Conservation (phyloP, 495 filamentous ascomycete genomes). For the Pyrenula massariospora region DNA sequence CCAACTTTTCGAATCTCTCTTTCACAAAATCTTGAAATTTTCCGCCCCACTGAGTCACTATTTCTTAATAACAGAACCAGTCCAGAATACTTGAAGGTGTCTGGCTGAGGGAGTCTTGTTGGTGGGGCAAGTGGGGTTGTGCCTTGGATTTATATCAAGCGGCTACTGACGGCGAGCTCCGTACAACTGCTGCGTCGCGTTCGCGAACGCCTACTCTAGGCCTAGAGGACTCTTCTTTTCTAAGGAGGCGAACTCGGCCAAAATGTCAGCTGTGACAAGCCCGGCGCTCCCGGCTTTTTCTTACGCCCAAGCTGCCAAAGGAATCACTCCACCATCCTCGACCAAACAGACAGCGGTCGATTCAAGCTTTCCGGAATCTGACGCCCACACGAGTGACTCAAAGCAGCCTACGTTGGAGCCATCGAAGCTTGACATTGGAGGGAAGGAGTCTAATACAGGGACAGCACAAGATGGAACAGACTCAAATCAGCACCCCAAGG, state of each 20-base stretch:
- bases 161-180: not conserved
- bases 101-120: not conserved
- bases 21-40: no score
- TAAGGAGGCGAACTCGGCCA: not conserved
- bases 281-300: conserved; percentile 54
- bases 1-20: no score
- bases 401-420: conserved; percentile 5
- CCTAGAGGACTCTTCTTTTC: not conserved
- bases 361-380: conserved; percentile 8
- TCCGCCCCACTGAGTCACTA: no score
- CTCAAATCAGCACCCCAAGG: not conserved
- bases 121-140: not conserved
- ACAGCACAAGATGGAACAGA: not conserved
- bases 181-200: not conserved
- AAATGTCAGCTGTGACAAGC: conserved; percentile 23
- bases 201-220: not conserved
- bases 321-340: conserved; percentile 35
- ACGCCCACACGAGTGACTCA: conserved; percentile 6
- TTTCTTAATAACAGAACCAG: no score
- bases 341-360: conserved; percentile 17
- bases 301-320: conserved; percentile 91
- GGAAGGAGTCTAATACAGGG: not conserved
- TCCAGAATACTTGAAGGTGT: not conserved
- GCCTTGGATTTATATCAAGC: not conserved
- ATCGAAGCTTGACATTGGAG: conserved; percentile 15